Evolutionary conservation across 441 rosid genomes (phyloP).

Genomic region (Gossypium davidsonii): DNA sequence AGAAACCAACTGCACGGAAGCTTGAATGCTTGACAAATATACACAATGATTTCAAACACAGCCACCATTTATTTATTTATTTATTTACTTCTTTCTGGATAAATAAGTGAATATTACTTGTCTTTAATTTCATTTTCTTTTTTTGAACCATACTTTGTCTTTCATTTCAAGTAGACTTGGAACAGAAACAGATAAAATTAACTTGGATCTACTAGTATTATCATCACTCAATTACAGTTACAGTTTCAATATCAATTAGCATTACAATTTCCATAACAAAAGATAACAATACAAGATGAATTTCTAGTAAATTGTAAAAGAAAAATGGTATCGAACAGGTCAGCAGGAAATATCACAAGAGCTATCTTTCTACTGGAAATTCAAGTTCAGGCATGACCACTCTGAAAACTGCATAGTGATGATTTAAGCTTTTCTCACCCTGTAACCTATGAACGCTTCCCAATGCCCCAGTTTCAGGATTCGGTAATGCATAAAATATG

Average conservation of each 20-base stretch:
- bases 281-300: neutral
- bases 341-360: neutral
- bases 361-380: neutral
- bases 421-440: conserved; percentile 90
- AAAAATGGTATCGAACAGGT: neutral
- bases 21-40: no score
- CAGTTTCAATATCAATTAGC: neutral
- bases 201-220: neutral
- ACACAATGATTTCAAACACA: no score
- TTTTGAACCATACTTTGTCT: no score
- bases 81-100: no score
- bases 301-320: neutral
- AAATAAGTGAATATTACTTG: no score
- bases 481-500: conserved; percentile 69
- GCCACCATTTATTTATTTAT: no score
- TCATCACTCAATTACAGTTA: neutral
- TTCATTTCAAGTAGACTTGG: neutral
- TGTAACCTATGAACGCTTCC: conserved; percentile 77
- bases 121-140: no score
- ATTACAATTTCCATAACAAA: neutral
- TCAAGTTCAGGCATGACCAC: conserved; percentile 37
- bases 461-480: conserved; percentile 56
- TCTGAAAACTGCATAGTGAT: conserved; percentile 88
- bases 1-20: no score
- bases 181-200: neutral